Evolutionary conservation across 805 yeast genomes (phyloP), one percentile per base, ranked within the genome.

Genomic region (Pichia cephalocereana): DNA sequence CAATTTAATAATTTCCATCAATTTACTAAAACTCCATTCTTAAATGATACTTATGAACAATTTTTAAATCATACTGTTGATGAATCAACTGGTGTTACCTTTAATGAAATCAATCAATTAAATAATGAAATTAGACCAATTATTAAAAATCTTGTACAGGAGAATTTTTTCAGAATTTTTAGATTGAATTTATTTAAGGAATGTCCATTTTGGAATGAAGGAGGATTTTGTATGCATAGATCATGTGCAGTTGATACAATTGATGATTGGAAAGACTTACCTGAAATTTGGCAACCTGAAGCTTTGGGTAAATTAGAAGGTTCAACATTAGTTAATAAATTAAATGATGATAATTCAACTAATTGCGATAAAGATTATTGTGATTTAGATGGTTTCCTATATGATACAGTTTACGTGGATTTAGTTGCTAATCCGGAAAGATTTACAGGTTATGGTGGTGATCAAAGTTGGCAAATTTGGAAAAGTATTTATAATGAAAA

Each of bases 401-500:
- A 79, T 57, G 76, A 80, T 51, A 81, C 89, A 47, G 96, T 88
- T 1, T 83, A 83, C 57, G 96, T 93, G 30, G 88, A 90, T 59
- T 74, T 93, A 48, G 72, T 83, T 19, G 86, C 85, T 47, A 95
- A 95, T 61, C 96, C 96, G 0, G 99, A 93, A 66, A 74, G 98
- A 59, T 93, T 86, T 69, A 95, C 99, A 0, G 99, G 99, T 0
- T 93, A 93, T 61, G 85, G 89, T 32, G 99, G 99, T 31, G 80
- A 82, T 45, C 96, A 93, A 59, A 87, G 96, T 23, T 80, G 83
- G 55, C 88, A 84, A 61, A 87, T 93, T 43, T 93, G 99, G 99
- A 73, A 79, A 39, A 87, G 95, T 54, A 89, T 93, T 30, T 93
- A 93, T 65, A 82, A 79, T 40, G 96, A 93, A 57, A 90, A 90